Evolutionary conservation across 2,329 filamentous ascomycete species (phyloP), one percentile per base, ranked within the genome.

Genomic region (Penicillium sp.): DNA sequence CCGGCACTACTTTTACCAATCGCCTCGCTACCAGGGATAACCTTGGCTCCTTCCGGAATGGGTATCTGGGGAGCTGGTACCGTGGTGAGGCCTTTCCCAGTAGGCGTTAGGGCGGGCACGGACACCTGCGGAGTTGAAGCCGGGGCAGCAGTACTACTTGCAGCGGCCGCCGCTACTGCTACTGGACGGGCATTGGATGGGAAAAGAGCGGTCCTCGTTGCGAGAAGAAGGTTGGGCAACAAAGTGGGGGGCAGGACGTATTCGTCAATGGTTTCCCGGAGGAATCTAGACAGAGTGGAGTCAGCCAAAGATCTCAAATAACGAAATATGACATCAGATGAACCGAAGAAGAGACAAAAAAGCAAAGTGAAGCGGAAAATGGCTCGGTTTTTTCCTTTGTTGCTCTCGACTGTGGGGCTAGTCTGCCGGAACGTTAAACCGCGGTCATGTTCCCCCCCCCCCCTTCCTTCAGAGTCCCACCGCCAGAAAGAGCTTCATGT

Each of bases 171-270:
- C 59, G 56, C 61, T 51, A 55, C 80, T 63, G 85, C 83, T 54
- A 49, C 47, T 58, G 87, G 88, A 60, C 89, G 87, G 67, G 85
- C 81, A 75, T 96, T 96, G 76, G 91, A 89, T 64, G 95, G 93
- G 73, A 97, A 98, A 55, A 98, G 80, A 59, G 90, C 85, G 67
- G 85, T 86, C 72, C 95, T 90, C 68, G 90, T 82, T 64, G 86
- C 74, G 54, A 72, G 73, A 23, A 80, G 73, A 64, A 91, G 75
- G 71, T 81, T 80, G 72, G 90, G 86, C 55, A 92, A 80, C 65
- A 84, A 81, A 60, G 82, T 81, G 65, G 87, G 81, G 76, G 88
- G 84, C 61, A 92, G 80, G 59, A 90, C 72, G 70, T 83, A 77
- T 83, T 80, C 77, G 83, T 89, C 74, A 69, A 78, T 79, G 67